phyloP scores from a whole-genome alignment of 352 stramenopile species.

The Globisporangium nagaii region DNA sequence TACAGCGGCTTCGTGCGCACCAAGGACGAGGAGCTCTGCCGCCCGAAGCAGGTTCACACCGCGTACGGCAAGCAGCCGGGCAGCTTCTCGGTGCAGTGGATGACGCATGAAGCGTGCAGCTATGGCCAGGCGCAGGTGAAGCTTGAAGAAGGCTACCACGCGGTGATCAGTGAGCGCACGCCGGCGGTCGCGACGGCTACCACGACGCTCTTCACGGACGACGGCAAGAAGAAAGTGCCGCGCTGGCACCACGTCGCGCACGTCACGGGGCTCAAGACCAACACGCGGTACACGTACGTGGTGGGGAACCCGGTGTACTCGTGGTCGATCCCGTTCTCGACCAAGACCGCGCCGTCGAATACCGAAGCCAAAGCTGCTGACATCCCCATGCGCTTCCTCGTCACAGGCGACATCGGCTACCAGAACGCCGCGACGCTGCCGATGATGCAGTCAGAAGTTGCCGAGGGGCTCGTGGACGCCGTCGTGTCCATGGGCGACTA shows the following conservation, averaged over 20 bases:
- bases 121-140: constrained; percentile 41
- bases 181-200: constrained; percentile 35
- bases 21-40: constrained; percentile 43
- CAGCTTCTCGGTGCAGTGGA: constrained; percentile 77
- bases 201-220: constrained; percentile 65
- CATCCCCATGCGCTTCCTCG: constrained; percentile 59
- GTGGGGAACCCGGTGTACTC: constrained; percentile 75
- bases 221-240: constrained; percentile 44
- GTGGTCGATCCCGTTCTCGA: constrained; percentile 76
- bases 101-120: constrained; percentile 54
- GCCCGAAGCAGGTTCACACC: constrained; percentile 79
- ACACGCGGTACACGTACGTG: constrained; percentile 76
- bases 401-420: constrained; percentile 87
- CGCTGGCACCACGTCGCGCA: constrained; percentile 66
- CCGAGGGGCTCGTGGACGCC: constrained; percentile 63
- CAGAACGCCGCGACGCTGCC: constrained; percentile 84
- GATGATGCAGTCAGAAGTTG: constrained; percentile 86
- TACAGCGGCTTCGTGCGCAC: constrained; percentile 37
- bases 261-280: constrained; percentile 54
- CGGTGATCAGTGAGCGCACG: constrained; percentile 32
- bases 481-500: constrained; percentile 88
- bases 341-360: constrained; percentile 56
- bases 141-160: constrained; percentile 52
- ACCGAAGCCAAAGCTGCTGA: constrained; percentile 15
- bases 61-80: constrained; percentile 52